phyloP scores from a whole-genome alignment of 1,284 basidiomycete species.

The Cronartium quercuum region DNA sequence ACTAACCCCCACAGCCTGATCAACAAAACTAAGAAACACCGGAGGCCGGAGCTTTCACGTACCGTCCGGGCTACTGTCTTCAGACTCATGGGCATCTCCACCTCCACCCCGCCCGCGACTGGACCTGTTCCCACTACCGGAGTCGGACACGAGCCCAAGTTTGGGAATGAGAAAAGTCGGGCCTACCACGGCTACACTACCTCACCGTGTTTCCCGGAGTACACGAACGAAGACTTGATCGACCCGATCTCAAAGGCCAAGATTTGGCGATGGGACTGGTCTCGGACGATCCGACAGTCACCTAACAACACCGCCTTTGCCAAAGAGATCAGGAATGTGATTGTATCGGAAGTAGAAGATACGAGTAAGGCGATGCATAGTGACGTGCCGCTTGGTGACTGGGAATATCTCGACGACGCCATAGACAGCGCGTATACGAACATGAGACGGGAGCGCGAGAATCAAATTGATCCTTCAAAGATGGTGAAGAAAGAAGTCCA shows the following conservation, averaged over 20 bases:
- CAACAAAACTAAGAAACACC: conserved; percentile 21
- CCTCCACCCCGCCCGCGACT: neutral
- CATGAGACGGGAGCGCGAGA: conserved; percentile 32
- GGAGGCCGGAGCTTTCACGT: conserved; percentile 26
- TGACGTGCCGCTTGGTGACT: conserved; percentile 19
- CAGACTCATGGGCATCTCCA: conserved; percentile 24
- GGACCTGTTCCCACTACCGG: neutral
- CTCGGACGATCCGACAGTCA: conserved; percentile 29
- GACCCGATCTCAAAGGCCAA: conserved; percentile 9
- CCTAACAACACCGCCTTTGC: conserved; percentile 32
- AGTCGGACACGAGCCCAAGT: conserved; percentile 7
- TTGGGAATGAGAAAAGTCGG: conserved; percentile 26
- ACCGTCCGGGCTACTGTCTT: conserved; percentile 29
- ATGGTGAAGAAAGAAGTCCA: conserved; percentile 37
- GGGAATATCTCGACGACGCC: conserved; percentile 29
- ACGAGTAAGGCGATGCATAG: conserved; percentile 21
- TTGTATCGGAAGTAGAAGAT: conserved; percentile 16
- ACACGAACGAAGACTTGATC: neutral
- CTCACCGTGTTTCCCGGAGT: conserved; percentile 31
- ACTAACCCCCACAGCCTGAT: neutral
- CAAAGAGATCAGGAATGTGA: conserved; percentile 34
- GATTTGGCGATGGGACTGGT: conserved; percentile 34
- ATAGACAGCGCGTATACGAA: conserved; percentile 33
- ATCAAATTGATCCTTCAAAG: conserved; percentile 22
- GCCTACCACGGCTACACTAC: conserved; percentile 34